These are phyloP conservation scores for Talaromyces funiculosus DNA, from an alignment of 2,329 filamentous ascomycete species.

Conservation along the genomic window DNA sequence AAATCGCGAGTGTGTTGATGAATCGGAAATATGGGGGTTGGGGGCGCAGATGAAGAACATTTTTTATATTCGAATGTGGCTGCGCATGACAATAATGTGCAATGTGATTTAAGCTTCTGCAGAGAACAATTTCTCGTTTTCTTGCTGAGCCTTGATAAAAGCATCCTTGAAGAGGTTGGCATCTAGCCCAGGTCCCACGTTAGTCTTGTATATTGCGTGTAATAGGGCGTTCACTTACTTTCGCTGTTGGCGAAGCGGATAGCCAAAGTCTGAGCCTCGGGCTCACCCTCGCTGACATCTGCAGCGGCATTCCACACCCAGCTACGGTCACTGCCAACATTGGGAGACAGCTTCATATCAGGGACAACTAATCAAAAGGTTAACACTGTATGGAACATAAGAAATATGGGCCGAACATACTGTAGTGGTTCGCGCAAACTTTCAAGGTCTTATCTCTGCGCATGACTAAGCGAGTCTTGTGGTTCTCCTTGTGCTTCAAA, in stretches of 20 bases:
- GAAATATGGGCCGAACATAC: constrained; percentile 52
- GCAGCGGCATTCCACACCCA: constrained; percentile 99
- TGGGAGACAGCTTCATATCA: constrained; percentile 98
- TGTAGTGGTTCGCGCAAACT: constrained; percentile 99
- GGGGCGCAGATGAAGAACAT: constrained; percentile 5
- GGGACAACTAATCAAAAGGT: constrained; percentile 68
- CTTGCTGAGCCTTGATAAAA: constrained; percentile 93
- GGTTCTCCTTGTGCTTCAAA: constrained; percentile 97
- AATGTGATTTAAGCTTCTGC: constrained; percentile 41
- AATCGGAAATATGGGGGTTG: constrained; percentile 5
- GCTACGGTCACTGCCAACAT: constrained; percentile 94
- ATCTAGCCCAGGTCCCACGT: constrained; percentile 58
- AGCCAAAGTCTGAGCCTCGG: constrained; percentile 90
- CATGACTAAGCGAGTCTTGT: constrained; percentile 97
- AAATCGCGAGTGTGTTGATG: constrained; percentile 3
- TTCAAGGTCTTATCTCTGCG: constrained; percentile 99
- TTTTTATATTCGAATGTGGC: background rate
- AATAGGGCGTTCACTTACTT: constrained; percentile 58
- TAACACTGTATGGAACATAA: background rate
- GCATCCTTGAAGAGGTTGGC: constrained; percentile 97
- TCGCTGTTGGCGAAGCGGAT: constrained; percentile 98
- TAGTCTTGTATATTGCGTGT: background rate
- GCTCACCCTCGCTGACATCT: constrained; percentile 96
- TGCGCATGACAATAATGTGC: background rate
- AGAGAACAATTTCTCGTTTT: constrained; percentile 83